A percentile compares a stretch with the other conserved stretches of the same genome.
Conservation (phyloP, 2,329 filamentous ascomycete species). For the Myotisia sp. region DNA sequence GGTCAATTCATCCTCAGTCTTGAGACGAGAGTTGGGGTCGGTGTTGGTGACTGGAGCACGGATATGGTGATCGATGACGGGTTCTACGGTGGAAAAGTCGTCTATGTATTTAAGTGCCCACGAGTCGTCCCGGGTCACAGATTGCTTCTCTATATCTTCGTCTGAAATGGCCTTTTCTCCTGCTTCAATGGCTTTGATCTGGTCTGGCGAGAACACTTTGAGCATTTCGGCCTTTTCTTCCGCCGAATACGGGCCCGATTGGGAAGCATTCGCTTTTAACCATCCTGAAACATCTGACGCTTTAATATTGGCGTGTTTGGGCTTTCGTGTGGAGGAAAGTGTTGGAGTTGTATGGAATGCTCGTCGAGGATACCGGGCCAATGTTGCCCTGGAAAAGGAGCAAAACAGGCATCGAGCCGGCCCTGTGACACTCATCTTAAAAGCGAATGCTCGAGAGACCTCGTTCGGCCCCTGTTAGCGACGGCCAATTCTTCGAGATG, state of each 20-base stretch:
- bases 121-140: conserved; percentile 55
- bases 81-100: conserved; percentile 64
- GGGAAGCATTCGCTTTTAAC: conserved; percentile 15
- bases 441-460: conserved; percentile 17
- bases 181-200: conserved; percentile 67
- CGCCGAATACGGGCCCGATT: conserved; percentile 47
- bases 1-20: conserved; percentile 46
- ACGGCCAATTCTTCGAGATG: too few relatives aligned
- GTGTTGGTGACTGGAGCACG: conserved; percentile 37
- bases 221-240: conserved; percentile 50
- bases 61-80: conserved; percentile 59
- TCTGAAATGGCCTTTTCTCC: conserved; percentile 64
- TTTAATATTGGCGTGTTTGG: conserved; percentile 28
- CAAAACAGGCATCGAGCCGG: conserved; percentile 39
- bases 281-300: conserved; percentile 16
- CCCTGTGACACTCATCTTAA: conserved; percentile 36
- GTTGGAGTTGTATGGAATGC: conserved; percentile 35
- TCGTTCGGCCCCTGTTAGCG: conserved; percentile 6
- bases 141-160: conserved; percentile 60
- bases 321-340: conserved; percentile 20
- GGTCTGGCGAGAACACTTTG: conserved; percentile 61
- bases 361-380: conserved; percentile 32
- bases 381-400: conserved; percentile 31
- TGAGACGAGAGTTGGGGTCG: conserved; percentile 46
- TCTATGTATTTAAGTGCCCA: conserved; percentile 65